Evolutionary conservation across 805 yeast species (phyloP), one percentile per base, ranked within the genome.

Genomic region (Lachancea kluyveri): DNA sequence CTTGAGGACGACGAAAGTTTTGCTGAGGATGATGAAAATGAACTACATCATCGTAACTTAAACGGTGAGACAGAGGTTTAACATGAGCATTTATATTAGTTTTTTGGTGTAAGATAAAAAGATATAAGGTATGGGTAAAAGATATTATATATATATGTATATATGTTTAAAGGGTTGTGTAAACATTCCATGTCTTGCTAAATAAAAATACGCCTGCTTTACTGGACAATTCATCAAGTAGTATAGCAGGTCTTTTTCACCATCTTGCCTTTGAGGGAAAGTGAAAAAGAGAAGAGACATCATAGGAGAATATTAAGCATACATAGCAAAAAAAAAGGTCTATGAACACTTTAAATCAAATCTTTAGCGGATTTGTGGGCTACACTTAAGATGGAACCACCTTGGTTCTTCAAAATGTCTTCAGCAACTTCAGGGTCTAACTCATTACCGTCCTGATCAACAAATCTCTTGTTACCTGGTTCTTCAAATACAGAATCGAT

Each of bases 391-490:
- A 43, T 40, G 17, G 37, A 32, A 18, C 56, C 55, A n/a, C 50
- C 46, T n/a, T n/a, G n/a, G 31, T 52, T 44, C 12, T 48, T 38
- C 17, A 55, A 32, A 11, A 54, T 26, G 18, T 33, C 40, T 32
- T 46, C 48, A n/a, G 51, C 63, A 26, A 44, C 49, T 19, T 50
- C 60, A n/a, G 50, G 46, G 28, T 53, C 54, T 28, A 64, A 28
- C 23, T 46, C 48, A 33, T 64, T 60, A 26, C 69, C 69, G 28
- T 56, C 35, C 31, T 52, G 56, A 33, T 62, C 69, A 15, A 57
- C 46, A 37, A 62, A 64, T 24, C 53, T 57, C 25, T 52, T 51
- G 10, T 39, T 39, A 14, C 52, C 54, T 17, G 54, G 27, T 6
- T 16, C 11, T 10, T 24, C 24, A 20, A 30, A 26, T 13, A n/a